Conservation (phyloP, 208 protist genomes). For the Trypanosoma lewisi region DNA sequence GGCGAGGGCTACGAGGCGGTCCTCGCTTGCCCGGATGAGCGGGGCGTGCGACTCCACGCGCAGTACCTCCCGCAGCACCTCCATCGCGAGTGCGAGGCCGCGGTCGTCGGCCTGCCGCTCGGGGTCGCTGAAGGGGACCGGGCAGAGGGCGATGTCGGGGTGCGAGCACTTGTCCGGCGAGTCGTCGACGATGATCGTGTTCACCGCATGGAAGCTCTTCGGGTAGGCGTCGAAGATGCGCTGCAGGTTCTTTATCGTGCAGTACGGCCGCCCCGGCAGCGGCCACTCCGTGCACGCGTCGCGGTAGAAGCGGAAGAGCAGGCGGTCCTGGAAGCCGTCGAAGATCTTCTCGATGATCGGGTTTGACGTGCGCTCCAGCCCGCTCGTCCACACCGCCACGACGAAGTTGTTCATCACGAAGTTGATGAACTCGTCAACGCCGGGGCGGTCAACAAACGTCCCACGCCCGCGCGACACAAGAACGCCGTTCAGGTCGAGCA, state of each 20-base stretch:
- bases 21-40: slow-evolving; percentile 70
- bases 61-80: slow-evolving; percentile 75
- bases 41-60: slow-evolving; percentile 57
- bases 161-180: slow-evolving; percentile 90
- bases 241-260: slow-evolving; percentile 87
- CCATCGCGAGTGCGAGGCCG: slow-evolving; percentile 63
- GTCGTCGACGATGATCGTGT: slow-evolving; percentile 92
- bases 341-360: slow-evolving; percentile 88
- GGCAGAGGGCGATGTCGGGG: slow-evolving; percentile 87
- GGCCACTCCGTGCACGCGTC: slow-evolving; percentile 59
- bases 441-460: slow-evolving; percentile 67
- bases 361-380: slow-evolving; percentile 76
- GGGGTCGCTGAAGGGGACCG: slow-evolving; percentile 76
- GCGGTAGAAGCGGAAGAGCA: slow-evolving; percentile 83
- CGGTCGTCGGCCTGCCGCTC: slow-evolving; percentile 54
- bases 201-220: slow-evolving; percentile 83
- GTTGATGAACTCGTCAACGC: slow-evolving; percentile 73
- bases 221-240: slow-evolving; percentile 80
- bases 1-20: slow-evolving; percentile 35
- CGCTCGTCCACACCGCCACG: slow-evolving; percentile 90
- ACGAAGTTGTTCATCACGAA: slow-evolving; percentile 89
- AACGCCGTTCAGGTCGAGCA: slow-evolving; percentile 90
- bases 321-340: slow-evolving; percentile 64
- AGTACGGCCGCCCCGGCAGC: slow-evolving; percentile 62
- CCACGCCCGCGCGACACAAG: slow-evolving; percentile 73